phyloP scores from a whole-genome alignment of 192 early-diverging fungal genomes.

The Glomus cerebriforme region DNA sequence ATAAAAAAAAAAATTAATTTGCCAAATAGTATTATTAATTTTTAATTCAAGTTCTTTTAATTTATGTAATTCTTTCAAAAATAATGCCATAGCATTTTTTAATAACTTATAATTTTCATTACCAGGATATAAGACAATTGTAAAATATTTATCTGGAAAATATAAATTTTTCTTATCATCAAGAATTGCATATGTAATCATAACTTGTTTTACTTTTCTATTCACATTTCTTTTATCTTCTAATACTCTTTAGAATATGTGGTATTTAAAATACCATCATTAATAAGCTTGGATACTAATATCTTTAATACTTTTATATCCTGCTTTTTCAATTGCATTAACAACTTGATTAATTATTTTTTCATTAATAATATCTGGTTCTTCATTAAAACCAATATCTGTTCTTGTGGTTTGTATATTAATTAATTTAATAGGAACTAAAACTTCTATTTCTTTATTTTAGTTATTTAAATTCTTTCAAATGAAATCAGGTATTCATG shows the following conservation, averaged over 20 bases:
- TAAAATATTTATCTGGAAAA: background rate
- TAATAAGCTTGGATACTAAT: background rate
- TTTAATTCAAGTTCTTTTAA: background rate
- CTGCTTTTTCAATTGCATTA: background rate
- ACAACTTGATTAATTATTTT: background rate
- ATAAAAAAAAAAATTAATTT: background rate
- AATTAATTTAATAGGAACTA: background rate
- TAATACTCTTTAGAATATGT: background rate
- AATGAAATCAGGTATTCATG: background rate
- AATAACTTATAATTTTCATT: background rate
- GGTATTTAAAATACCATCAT: background rate
- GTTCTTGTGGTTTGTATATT: background rate
- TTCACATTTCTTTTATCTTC: background rate
- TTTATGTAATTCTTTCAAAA: background rate
- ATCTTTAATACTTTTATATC: background rate
- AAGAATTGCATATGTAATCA: background rate
- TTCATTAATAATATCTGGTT: background rate
- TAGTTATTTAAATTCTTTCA: background rate
- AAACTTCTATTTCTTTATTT: background rate
- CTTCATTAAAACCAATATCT: background rate
- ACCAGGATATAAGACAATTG: background rate
- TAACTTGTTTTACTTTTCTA: background rate
- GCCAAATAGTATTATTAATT: background rate
- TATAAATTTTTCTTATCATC: background rate
- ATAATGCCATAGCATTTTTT: background rate